Percentiles rank a stretch among this genome's conserved stretches.
Evolutionary conservation across 2,329 filamentous ascomycete genomes (phyloP).

Genomic region (Aspergillus spinulosporus): DNA sequence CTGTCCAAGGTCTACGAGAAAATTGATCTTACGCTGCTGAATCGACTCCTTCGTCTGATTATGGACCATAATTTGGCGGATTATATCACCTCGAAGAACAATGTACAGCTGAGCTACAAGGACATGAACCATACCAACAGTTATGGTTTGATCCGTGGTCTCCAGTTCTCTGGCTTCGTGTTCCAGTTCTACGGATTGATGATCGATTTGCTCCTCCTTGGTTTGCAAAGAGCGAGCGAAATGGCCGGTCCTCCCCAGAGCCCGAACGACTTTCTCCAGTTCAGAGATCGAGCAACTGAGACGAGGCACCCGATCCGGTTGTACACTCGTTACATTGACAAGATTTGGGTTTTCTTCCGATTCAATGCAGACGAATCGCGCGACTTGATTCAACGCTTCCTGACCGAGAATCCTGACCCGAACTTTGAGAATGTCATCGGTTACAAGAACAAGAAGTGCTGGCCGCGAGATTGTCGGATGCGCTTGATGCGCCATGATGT

Average conservation of each 20-base stretch:
- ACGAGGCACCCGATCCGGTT: constrained; percentile 90
- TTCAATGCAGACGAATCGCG: constrained; percentile 93
- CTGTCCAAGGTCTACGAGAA: constrained; percentile 99
- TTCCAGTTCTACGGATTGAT: constrained; percentile 99
- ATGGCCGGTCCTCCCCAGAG: constrained; percentile 91
- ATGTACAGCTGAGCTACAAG: constrained; percentile 98
- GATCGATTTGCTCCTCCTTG: constrained; percentile 86
- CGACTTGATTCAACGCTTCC: constrained; percentile 93
- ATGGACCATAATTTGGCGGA: constrained; percentile 99
- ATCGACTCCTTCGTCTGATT: constrained; percentile 86
- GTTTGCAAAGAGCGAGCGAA: constrained; percentile 93
- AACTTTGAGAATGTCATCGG: constrained; percentile 99
- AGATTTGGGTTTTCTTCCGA: constrained; percentile 95
- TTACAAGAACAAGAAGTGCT: constrained; percentile 99
- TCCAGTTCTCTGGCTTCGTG: constrained; percentile 97
- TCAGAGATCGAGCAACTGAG: constrained; percentile 89
- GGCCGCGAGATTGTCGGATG: constrained; percentile 97
- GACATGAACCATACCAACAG: constrained; percentile 99
- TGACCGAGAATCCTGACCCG: constrained; percentile 96
- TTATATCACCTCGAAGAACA: constrained; percentile 99
- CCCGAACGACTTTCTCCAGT: constrained; percentile 97
- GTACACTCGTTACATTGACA: constrained; percentile 98
- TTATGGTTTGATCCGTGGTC: constrained; percentile 95
- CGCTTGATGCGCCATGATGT: constrained; percentile 98
- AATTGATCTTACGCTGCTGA: constrained; percentile 93